Conservation (phyloP, 345 rosid species). For the Brassica juncea region DNA sequence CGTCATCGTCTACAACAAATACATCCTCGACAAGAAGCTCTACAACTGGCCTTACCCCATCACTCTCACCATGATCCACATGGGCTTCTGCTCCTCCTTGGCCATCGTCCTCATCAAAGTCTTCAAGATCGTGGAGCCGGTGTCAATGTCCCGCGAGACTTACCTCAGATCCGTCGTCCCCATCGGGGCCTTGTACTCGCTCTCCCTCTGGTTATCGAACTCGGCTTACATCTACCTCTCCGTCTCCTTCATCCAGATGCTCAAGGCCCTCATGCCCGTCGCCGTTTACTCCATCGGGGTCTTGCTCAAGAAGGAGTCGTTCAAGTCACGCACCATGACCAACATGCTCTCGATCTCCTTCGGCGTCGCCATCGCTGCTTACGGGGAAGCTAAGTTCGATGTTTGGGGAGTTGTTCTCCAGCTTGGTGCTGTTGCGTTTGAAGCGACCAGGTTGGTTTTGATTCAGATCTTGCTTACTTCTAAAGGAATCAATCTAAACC, state of each 20-base stretch:
- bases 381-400: slow-evolving; percentile 92
- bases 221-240: slow-evolving; percentile 95
- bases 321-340: slow-evolving; percentile 69
- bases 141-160: slow-evolving; percentile 80
- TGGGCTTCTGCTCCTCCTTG: slow-evolving; percentile 84
- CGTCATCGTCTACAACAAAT: slow-evolving; percentile 96
- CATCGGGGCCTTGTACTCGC: slow-evolving; percentile 87
- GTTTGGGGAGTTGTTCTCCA: slow-evolving; percentile 87
- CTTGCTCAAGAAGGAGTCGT: slow-evolving; percentile 58
- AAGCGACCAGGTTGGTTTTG: slow-evolving; percentile 88
- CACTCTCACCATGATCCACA: slow-evolving; percentile 96
- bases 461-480: slow-evolving; percentile 89
- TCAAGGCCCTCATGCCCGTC: slow-evolving; percentile 94
- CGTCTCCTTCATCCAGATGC: slow-evolving; percentile 95
- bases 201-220: slow-evolving; percentile 90
- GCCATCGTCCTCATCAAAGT: slow-evolving; percentile 84
- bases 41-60: slow-evolving; percentile 98
- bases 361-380: slow-evolving; percentile 67
- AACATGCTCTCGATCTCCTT: slow-evolving; percentile 88
- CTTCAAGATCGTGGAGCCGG: slow-evolving; percentile 90
- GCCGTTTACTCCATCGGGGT: slow-evolving; percentile 95
- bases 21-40: slow-evolving; percentile 96
- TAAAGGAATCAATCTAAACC: slow-evolving; percentile 83
- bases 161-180: slow-evolving; percentile 87
- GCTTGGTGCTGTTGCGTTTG: slow-evolving; percentile 89